Base-by-base conservation (phyloP, 768 basidiomycete genomes). In the Tulasnella sp. region DNA sequence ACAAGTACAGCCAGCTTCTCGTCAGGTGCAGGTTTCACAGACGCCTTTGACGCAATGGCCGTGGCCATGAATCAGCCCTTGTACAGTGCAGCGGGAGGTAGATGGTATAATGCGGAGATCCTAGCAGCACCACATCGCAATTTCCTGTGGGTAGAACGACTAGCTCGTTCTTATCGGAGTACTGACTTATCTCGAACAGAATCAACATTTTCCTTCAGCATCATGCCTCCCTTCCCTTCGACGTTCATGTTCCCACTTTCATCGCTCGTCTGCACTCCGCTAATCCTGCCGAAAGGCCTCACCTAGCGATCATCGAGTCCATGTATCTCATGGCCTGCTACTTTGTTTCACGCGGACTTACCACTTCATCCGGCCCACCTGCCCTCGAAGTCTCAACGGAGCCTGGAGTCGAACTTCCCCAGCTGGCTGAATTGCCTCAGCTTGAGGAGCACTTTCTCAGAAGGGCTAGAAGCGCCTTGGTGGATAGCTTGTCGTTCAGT, bases 271-370 rank as follows among this genome's bases (percentile, higher is more conserved):
- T 70, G 20, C 46, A 37, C 29, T 77, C 57, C 2, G 42, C 48
- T 40, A 29, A 77, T 29, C 75, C 55, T 11, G 20, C 44, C 11
- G 44, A 40, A 42, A 29, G 44, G 39, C 78, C 78, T 29, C 79
- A 80, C 70, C 71, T 72, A 1, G 61, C 57, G 23, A 42, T 80
- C 23, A 51, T 80, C 10, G 78, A 80, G 35, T 35, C 79, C 37
- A 80, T 80, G 23, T 80, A 80, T 55, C 79, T 80, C 23, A 51
- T 80, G 29, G 79, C 71, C 20, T 79, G 79, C 61, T 79, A 80
- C 48, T 80, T 80, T 71, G 70, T 39, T 23, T 70, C 67, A 20
- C 77, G 61, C 37, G 39, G 37, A 18, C 13, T 29, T 40, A 4
- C 40, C 29, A 1, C 51, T 29, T 57, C 74, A 55, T 11, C 26